phyloP scores from a whole-genome alignment of 2,329 filamentous ascomycete genomes.

The Rhynchosporium graminicola region DNA sequence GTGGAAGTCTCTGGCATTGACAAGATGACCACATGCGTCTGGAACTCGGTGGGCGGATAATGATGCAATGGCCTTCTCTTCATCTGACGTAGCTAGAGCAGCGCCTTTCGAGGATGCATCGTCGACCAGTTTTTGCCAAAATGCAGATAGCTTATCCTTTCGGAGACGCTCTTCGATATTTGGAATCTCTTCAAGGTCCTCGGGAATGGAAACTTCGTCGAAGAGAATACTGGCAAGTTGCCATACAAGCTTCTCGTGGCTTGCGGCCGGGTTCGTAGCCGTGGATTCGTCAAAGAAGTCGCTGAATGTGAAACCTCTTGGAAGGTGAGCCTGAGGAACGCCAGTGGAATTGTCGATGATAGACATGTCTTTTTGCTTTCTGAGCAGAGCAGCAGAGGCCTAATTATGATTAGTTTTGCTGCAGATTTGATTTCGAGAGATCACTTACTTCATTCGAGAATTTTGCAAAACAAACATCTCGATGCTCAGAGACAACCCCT shows the following conservation, averaged over 20 bases:
- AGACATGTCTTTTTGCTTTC: constrained; percentile 57
- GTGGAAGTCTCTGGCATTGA: constrained; percentile 75
- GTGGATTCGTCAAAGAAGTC: constrained; percentile 49
- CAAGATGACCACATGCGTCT: constrained; percentile 79
- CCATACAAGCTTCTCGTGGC: constrained; percentile 79
- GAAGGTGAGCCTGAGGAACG: constrained; percentile 60
- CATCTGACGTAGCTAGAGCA: constrained; percentile 61
- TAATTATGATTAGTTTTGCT: constrained; percentile 39
- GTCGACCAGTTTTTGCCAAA: constrained; percentile 68
- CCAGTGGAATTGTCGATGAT: constrained; percentile 55
- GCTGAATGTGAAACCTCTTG: constrained; percentile 49
- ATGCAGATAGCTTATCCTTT: constrained; percentile 66
- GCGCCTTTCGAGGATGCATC: constrained; percentile 55
- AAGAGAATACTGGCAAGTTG: constrained; percentile 84
- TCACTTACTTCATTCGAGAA: constrained; percentile 56
- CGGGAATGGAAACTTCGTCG: constrained; percentile 59
- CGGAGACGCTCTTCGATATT: constrained; percentile 46
- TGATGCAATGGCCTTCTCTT: constrained; percentile 82
- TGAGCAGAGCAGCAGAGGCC: constrained; percentile 57
- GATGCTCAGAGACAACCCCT: constrained; percentile 62
- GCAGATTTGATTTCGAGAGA: constrained; percentile 16
- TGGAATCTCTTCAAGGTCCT: constrained; percentile 43
- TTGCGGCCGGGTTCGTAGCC: constrained; percentile 46
- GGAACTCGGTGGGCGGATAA: constrained; percentile 77
- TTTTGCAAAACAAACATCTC: constrained; percentile 65